Evolutionary conservation across 164 flowering plant species (phyloP).

Genomic region (Malania oleifera): DNA sequence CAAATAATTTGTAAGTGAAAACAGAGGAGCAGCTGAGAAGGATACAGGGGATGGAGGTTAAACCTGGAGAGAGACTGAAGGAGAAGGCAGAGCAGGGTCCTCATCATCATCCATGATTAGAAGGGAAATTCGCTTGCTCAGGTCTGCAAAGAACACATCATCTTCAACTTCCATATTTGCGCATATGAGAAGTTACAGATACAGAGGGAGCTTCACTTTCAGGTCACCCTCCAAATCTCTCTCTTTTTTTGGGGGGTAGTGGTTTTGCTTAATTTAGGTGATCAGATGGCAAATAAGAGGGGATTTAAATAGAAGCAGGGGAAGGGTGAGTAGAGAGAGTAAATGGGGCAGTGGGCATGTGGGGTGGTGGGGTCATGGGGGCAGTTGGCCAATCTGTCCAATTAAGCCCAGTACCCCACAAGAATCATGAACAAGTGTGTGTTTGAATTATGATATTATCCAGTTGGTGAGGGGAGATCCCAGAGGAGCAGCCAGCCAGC

Average conservation of each 20-base stretch:
- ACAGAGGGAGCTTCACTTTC: too few species aligned
- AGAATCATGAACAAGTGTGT: constrained; percentile 31
- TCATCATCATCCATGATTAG: constrained; percentile 81
- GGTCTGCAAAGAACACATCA: constrained; percentile 75
- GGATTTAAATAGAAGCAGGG: constrained; percentile 28
- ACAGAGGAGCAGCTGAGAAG: background rate
- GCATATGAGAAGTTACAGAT: too few species aligned
- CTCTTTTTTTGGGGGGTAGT: constrained; percentile 3
- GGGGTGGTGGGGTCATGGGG: constrained; percentile 41
- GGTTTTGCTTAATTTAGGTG: constrained; percentile 1
- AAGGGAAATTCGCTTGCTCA: constrained; percentile 70
- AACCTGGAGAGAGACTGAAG: constrained; percentile 64
- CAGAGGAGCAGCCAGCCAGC: constrained; percentile 31
- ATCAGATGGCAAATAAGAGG: too few species aligned
- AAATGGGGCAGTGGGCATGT: constrained; percentile 27
- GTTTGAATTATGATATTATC: constrained; percentile 46
- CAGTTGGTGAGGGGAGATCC: constrained; percentile 31
- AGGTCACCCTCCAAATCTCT: background rate
- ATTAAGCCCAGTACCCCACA: constrained; percentile 27
- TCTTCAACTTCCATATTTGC: constrained; percentile 51
- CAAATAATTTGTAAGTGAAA: too few species aligned
- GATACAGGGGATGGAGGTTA: background rate
- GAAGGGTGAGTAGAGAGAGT: constrained; percentile 12
- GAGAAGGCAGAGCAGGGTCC: constrained; percentile 25
- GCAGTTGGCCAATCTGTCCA: constrained; percentile 53